Percentiles rank a stretch among this genome's conserved stretches.
Conservation (phyloP, 345 rosid species). For the Mallotus nudiflorus region DNA sequence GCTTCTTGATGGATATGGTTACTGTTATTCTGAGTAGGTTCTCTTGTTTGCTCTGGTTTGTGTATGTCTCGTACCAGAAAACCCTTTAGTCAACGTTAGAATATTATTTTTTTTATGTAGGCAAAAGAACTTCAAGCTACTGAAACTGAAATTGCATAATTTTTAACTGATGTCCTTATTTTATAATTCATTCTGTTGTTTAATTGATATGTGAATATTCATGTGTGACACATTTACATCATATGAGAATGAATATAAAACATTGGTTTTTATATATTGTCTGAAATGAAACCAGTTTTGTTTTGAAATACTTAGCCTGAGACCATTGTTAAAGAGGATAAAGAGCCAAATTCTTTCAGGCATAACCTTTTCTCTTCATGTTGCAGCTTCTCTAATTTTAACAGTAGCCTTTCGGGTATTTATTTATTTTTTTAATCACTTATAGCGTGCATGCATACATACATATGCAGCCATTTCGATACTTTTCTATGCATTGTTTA, state of each 20-base stretch:
- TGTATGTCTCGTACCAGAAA: not conserved
- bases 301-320: not conserved
- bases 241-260: not conserved
- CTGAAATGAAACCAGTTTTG: not conserved
- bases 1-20: conserved; percentile 14
- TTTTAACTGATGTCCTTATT: not conserved
- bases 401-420: too few species aligned
- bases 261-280: not conserved
- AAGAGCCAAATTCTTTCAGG: too few species aligned
- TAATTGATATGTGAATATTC: not conserved
- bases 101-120: not conserved
- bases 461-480: too few species aligned
- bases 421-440: too few species aligned
- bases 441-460: too few species aligned
- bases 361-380: too few species aligned
- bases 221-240: not conserved
- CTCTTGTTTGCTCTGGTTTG: not conserved
- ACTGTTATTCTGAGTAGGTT: conserved; percentile 9
- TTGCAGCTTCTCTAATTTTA: too few species aligned
- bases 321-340: too few species aligned
- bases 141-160: not conserved
- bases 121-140: not conserved
- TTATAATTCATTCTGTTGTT: not conserved
- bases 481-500: not conserved
- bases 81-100: not conserved